Evolutionary conservation across 2,329 filamentous ascomycete species (phyloP), one percentile per base, ranked within the genome.

Genomic region (Fusarium multiceps): DNA sequence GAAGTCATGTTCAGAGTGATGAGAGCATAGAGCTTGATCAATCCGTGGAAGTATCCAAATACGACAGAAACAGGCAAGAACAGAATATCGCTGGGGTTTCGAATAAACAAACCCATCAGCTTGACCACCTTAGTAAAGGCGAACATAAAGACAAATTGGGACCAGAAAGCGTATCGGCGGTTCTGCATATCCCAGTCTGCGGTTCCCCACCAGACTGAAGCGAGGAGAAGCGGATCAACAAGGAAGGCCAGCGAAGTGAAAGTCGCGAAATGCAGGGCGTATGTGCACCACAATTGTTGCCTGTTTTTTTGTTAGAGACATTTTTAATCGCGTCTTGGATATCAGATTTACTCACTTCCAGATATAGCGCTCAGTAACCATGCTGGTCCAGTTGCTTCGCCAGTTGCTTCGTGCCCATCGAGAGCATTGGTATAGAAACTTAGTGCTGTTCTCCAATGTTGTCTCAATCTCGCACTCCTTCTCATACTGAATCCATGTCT

Each of bases 371-470:
- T 98, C 95, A 69, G 89, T 88, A 70, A 95, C 87, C 77, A 98
- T 86, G 80, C 93, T 98, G 55, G 93, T 98, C 81, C 93, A 90
- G 80, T 98, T 98, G 84, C 94, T 97, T 78, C 95, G 88, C 95
- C 95, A 98, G 82, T 98, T 98, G 85, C 94, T 98, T 76, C 95
- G 90, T 45, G 96, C 94, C 95, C 95, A 98, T 49, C 95, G 89
- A 48, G 95, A 89, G 81, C 95, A 98, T 81, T 98, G 95, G 78
- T 93, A 95, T 69, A 98, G 84, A 77, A 97, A 98, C 77, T 94
- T 97, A 59, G 87, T 84, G 78, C 94, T 92, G 78, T 95, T 92
- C 80, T 98, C 95, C 42, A 98, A 86, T 5, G 94, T 98, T 27
- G 95, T 98, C 83, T 96, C 90, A 65, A 98, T 91, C 81, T 97